These are phyloP conservation scores for Punctularia strigosozonata DNA, from an alignment of 768 basidiomycete species.

Conservation along the genomic window DNA sequence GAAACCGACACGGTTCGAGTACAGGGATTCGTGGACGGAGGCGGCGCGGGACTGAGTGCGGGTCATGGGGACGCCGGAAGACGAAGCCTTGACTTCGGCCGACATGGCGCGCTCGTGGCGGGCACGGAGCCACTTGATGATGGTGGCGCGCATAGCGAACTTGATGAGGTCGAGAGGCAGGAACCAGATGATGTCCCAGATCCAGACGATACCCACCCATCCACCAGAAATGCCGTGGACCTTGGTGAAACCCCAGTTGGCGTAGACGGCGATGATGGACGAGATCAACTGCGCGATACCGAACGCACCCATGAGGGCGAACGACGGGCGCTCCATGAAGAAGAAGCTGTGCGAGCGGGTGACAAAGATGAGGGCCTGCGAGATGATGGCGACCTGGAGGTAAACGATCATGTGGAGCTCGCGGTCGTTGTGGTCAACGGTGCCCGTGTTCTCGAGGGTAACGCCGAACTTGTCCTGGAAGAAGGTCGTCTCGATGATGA, in stretches of 20 bases:
- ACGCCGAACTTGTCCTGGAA: slow-evolving; percentile 86
- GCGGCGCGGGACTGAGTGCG: slow-evolving; percentile 87
- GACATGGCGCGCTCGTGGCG: slow-evolving; percentile 34
- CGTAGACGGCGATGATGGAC: slow-evolving; percentile 91
- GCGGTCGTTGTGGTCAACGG: slow-evolving; percentile 41
- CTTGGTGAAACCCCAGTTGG: slow-evolving; percentile 88
- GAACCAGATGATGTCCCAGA: slow-evolving; percentile 97
- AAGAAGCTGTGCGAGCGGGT: slow-evolving; percentile 92
- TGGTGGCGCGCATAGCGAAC: slow-evolving; percentile 89
- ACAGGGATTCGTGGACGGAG: slow-evolving; percentile 83
- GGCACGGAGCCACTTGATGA: slow-evolving; percentile 75
- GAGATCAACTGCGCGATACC: slow-evolving; percentile 88
- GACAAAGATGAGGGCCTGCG: slow-evolving; percentile 94
- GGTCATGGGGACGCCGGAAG: slow-evolving; percentile 58
- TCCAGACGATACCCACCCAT: slow-evolving; percentile 97
- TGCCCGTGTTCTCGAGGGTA: slow-evolving; percentile 22
- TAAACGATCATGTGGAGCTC: slow-evolving; percentile 85
- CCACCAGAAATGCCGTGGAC: slow-evolving; percentile 74
- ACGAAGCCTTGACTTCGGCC: slow-evolving; percentile 19
- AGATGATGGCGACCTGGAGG: slow-evolving; percentile 97
- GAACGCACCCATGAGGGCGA: slow-evolving; percentile 84
- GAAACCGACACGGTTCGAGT: slow-evolving; percentile 93
- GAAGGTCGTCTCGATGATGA: slow-evolving; percentile 80
- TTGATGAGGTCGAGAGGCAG: slow-evolving; percentile 91
- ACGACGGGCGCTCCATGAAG: slow-evolving; percentile 93